Conservation (phyloP, 2,329 filamentous ascomycete genomes). For the Botrytis galanthina region DNA sequence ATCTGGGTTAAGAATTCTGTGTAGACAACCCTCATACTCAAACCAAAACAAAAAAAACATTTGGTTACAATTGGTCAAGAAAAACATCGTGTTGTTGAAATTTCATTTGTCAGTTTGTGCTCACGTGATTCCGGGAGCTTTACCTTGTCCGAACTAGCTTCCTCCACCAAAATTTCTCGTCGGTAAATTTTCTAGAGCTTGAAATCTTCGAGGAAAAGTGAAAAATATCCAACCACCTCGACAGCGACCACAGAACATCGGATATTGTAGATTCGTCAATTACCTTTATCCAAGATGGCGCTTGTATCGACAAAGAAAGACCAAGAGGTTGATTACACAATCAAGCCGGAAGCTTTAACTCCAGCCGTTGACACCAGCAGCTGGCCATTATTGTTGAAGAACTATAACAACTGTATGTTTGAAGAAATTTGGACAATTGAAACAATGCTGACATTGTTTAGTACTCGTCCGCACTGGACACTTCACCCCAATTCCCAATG, state of each 20-base stretch:
- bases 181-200: conserved; percentile 23
- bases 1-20: neutral
- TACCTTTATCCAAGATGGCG: conserved; percentile 38
- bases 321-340: conserved; percentile 70
- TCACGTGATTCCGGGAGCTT: conserved; percentile 7
- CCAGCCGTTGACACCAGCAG: conserved; percentile 80
- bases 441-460: conserved; percentile 42
- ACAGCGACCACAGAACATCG: conserved; percentile 12
- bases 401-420: conserved; percentile 83
- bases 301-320: conserved; percentile 48
- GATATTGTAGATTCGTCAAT: conserved; percentile 20
- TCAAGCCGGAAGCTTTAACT: conserved; percentile 85
- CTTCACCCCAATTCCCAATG: conserved; percentile 94
- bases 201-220: conserved; percentile 20
- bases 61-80: neutral
- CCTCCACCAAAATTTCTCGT: conserved; percentile 23
- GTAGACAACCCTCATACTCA: neutral
- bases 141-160: conserved; percentile 8
- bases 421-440: conserved; percentile 21
- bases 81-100: neutral
- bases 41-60: neutral
- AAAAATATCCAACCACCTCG: conserved; percentile 15
- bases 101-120: neutral
- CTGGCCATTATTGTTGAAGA: conserved; percentile 93
- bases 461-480: conserved; percentile 92